phyloP scores from a whole-genome alignment of 2,329 filamentous ascomycete genomes.

The Fusarium nodosum region DNA sequence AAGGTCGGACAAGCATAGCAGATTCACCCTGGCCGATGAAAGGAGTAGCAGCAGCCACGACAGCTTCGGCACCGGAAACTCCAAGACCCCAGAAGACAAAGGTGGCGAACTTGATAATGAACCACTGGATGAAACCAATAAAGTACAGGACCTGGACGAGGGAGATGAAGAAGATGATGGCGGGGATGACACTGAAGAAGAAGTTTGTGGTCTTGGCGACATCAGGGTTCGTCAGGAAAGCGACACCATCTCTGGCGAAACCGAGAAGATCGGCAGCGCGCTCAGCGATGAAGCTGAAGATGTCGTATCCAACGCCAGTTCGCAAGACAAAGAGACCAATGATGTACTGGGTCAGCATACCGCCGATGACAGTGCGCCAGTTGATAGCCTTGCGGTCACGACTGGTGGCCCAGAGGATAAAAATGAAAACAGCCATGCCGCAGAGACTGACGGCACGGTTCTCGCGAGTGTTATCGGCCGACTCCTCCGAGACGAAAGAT shows the following conservation, averaged over 20 bases:
- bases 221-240: constrained; percentile 69
- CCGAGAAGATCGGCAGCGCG: constrained; percentile 80
- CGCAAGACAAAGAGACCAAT: constrained; percentile 90
- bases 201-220: constrained; percentile 73
- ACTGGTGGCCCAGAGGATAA: constrained; percentile 77
- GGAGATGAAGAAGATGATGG: constrained; percentile 96
- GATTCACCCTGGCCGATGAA: constrained; percentile 97
- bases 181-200: constrained; percentile 83
- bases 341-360: constrained; percentile 90
- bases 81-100: constrained; percentile 93
- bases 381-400: constrained; percentile 72
- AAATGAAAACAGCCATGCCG: constrained; percentile 79
- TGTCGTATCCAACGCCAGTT: constrained; percentile 84
- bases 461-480: constrained; percentile 79
- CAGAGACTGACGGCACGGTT: constrained; percentile 87
- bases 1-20: constrained; percentile 90
- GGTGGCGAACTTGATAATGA: constrained; percentile 85
- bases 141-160: constrained; percentile 91
- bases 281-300: constrained; percentile 88
- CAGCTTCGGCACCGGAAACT: constrained; percentile 92
- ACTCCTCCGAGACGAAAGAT: constrained; percentile 79
- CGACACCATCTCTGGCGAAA: constrained; percentile 79
- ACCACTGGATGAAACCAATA: constrained; percentile 87
- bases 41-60: constrained; percentile 91
- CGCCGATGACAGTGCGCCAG: constrained; percentile 87